Conservation (phyloP, 805 yeast genomes). For the Yamadazyma sp. region DNA sequence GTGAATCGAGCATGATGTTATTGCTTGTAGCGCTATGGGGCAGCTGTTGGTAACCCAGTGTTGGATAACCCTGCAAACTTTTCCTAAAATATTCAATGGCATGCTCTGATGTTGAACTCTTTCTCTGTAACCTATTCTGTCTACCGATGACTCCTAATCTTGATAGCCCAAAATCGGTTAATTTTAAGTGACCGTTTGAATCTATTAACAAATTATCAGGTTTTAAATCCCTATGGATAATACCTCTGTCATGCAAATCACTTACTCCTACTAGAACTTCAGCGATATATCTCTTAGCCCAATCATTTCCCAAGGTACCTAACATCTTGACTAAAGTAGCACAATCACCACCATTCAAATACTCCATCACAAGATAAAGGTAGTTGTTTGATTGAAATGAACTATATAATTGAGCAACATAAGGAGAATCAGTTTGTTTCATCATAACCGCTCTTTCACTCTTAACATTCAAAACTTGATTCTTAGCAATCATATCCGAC, state of each 20-base stretch:
- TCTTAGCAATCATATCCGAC: constrained; percentile 94
- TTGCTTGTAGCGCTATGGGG: constrained; percentile 2
- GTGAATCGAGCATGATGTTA: constrained; percentile 19
- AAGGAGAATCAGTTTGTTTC: constrained; percentile 91
- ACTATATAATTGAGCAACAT: constrained; percentile 83
- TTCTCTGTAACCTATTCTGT: constrained; percentile 49
- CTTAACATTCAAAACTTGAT: constrained; percentile 91
- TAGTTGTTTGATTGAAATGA: constrained; percentile 88
- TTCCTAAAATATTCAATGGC: constrained; percentile 39
- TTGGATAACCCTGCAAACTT: constrained; percentile 16
- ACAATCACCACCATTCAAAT: constrained; percentile 92
- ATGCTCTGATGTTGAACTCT: constrained; percentile 41
- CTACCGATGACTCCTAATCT: constrained; percentile 85
- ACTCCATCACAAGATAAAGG: constrained; percentile 93
- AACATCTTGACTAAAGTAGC: constrained; percentile 80
- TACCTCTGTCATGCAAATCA: constrained; percentile 83
- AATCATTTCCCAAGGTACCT: constrained; percentile 79
- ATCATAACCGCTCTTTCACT: constrained; percentile 98
- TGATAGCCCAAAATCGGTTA: constrained; percentile 94
- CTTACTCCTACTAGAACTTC: constrained; percentile 89
- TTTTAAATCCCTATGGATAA: constrained; percentile 91
- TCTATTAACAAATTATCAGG: constrained; percentile 93
- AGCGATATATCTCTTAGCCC: constrained; percentile 84
- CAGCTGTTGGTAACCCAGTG: constrained; percentile 2
- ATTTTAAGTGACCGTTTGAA: constrained; percentile 79